Base-by-base conservation (phyloP, 2,329 filamentous ascomycete species). In the Pseudonectria buxi region DNA sequence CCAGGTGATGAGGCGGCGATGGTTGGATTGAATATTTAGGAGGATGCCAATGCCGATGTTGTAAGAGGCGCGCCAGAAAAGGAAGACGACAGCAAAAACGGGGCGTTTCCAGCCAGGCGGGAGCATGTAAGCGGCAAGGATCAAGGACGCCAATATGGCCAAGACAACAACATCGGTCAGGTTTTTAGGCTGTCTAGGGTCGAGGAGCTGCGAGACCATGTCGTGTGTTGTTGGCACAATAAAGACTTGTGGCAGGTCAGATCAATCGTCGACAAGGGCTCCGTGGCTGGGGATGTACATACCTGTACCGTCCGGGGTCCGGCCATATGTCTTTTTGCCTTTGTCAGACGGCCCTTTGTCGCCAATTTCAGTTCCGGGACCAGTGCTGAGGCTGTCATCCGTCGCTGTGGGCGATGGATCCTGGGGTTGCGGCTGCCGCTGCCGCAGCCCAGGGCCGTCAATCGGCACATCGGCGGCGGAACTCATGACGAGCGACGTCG, bases 141-240 rank as follows among this genome's bases (percentile, higher is more conserved):
- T 81, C 55, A 94, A 85, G 34, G 76, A 64, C 36, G 71, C 83
- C 32, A 98, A 72, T 40, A 95, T 83, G 30, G 72, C 72, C 38
- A 98, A 72, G 45, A 98, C 88, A 40, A 83, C 57, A 39, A 79
- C 65, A 62, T 98, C 92, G 42, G 88, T 92, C 26, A 94, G 60
- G 59, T 96, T 96, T 71, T 98, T 98, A 35, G 92, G 88, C 58
- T 96, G 84, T 48, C 84, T 85, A 33, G 92, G 92, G 53, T 94
- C 92, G 51, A 98, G 78, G 36, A 98, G 76, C 66, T 96, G 92
- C 33, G 90, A 94, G 51, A 98, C 90, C 92, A 98, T 96, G 66
- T 98, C 92, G 71, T 95, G 88, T 37, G 92, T 98, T 44, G 87
- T 82, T 31, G 92, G 92, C 36, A 98, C 92, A 39, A 87, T 83